A percentile compares a stretch with the other conserved stretches of the same genome.
Evolutionary conservation across 1,139 yeast genomes (phyloP).

Genomic region (Ogataea hybrid): DNA sequence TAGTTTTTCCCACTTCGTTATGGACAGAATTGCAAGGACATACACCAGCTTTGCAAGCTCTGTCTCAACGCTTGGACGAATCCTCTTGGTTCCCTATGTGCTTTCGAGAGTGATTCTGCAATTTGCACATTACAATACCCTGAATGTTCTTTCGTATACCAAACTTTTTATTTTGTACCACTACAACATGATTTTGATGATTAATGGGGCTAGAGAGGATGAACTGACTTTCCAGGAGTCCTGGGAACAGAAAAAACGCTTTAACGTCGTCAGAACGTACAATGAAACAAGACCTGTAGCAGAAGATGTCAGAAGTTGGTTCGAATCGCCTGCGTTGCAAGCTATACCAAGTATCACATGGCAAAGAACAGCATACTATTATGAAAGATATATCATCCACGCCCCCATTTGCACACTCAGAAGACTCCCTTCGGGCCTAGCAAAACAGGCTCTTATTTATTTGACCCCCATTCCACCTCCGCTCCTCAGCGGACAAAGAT

Average conservation of each 20-base stretch:
- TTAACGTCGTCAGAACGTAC: slow-evolving; percentile 20
- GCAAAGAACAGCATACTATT: slow-evolving; percentile 32
- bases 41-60: slow-evolving; percentile 1
- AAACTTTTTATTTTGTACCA: slow-evolving; percentile 22
- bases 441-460: slow-evolving; percentile 13
- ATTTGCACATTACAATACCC: slow-evolving; percentile 14
- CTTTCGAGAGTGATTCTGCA: slow-evolving; percentile 21
- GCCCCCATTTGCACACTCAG: slow-evolving; percentile 22
- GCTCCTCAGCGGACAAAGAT: slow-evolving; percentile 3
- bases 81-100: slow-evolving; percentile 23
- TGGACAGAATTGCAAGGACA: slow-evolving; percentile 8
- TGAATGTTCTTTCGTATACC: slow-evolving; percentile 18
- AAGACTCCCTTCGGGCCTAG: slow-evolving; percentile 4
- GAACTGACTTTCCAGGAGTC: slow-evolving; percentile 20
- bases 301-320: slow-evolving; percentile 15
- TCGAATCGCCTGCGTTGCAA: slow-evolving; percentile 24
- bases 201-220: slow-evolving; percentile 22
- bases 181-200: slow-evolving; percentile 23
- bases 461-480: slow-evolving; percentile 8
- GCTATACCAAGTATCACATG: slow-evolving; percentile 22
- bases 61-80: slow-evolving; percentile 22
- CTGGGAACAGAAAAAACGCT: slow-evolving; percentile 19
- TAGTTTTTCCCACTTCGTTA: slow-evolving; percentile 9
- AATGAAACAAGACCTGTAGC: slow-evolving; percentile 21
- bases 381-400: slow-evolving; percentile 29